A percentile compares a stretch with the other conserved stretches of the same genome.
These are phyloP conservation scores for Ustilago xerochloae DNA, from an alignment of 1,284 basidiomycete genomes.

Conservation along the genomic window DNA sequence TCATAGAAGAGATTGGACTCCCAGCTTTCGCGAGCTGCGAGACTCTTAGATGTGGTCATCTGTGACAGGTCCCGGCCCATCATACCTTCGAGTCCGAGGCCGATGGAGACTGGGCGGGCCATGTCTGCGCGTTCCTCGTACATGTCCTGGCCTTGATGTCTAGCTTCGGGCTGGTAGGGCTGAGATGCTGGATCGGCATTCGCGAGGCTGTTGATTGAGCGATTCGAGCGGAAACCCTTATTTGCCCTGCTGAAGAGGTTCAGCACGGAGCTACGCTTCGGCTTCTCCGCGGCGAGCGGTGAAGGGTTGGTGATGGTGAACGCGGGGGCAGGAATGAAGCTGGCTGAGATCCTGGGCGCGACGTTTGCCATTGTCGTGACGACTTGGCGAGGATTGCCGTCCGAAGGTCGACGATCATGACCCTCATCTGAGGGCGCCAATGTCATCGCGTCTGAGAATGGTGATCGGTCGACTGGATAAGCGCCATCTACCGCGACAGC, in stretches of 20 bases:
- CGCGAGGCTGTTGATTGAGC: conserved; percentile 22
- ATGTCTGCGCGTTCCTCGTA: background rate
- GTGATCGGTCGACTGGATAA: conserved; percentile 12
- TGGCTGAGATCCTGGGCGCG: background rate
- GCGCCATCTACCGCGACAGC: conserved; percentile 7
- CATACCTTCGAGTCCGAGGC: conserved; percentile 45
- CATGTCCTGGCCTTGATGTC: background rate
- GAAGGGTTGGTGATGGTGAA: conserved; percentile 39
- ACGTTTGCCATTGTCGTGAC: conserved; percentile 17
- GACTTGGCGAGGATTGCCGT: conserved; percentile 15
- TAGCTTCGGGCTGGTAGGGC: background rate
- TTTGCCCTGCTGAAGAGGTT: conserved; percentile 20
- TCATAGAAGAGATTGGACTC: conserved; percentile 55
- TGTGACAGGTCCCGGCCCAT: conserved; percentile 37
- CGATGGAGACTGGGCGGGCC: conserved; percentile 28
- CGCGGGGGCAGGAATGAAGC: conserved; percentile 12
- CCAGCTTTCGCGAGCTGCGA: conserved; percentile 55
- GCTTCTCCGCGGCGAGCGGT: conserved; percentile 32
- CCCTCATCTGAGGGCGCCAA: conserved; percentile 37
- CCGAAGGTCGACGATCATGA: conserved; percentile 2
- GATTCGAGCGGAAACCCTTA: conserved; percentile 15
- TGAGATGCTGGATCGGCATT: conserved; percentile 3
- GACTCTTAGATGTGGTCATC: conserved; percentile 40
- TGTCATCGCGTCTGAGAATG: conserved; percentile 43
- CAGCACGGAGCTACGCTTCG: conserved; percentile 27